These are phyloP conservation scores for Wickerhamiella galacta DNA, from an alignment of 805 yeast species.

Conservation along the genomic window DNA sequence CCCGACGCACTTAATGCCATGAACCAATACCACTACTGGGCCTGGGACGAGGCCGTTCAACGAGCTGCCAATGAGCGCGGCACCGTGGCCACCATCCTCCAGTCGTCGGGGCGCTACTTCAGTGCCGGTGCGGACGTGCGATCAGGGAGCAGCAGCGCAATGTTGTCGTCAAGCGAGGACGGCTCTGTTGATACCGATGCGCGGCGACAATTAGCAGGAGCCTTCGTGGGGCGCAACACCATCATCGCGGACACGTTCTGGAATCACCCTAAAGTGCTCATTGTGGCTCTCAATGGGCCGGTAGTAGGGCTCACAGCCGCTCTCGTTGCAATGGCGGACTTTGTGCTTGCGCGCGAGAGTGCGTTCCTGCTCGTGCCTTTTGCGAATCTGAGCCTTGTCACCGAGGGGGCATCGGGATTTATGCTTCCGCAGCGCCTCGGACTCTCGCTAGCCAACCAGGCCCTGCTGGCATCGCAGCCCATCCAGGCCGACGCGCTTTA, in stretches of 20 bases:
- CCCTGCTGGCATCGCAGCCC: slow-evolving; percentile 51
- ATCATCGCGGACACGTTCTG: slow-evolving; percentile 50
- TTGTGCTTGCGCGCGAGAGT: slow-evolving; percentile 43
- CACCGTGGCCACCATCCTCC: slow-evolving; percentile 48
- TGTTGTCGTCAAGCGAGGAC: background rate
- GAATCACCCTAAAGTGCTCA: slow-evolving; percentile 53
- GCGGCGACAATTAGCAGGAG: slow-evolving; percentile 31
- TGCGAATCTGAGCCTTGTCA: slow-evolving; percentile 63
- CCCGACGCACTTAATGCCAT: slow-evolving; percentile 53
- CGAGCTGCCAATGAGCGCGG: slow-evolving; percentile 45
- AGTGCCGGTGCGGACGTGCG: slow-evolving; percentile 73
- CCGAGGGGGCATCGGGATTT: slow-evolving; percentile 63
- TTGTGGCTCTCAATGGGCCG: slow-evolving; percentile 72
- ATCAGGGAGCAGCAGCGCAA: slow-evolving; percentile 14
- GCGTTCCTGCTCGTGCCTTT: slow-evolving; percentile 58
- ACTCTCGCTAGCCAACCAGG: slow-evolving; percentile 53
- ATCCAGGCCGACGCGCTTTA: too few species aligned
- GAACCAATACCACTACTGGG: slow-evolving; percentile 33
- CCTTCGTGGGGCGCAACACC: slow-evolving; percentile 55
- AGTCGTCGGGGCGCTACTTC: slow-evolving; percentile 58
- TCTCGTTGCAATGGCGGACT: slow-evolving; percentile 56
- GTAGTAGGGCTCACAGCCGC: slow-evolving; percentile 68
- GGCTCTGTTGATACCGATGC: slow-evolving; percentile 8
- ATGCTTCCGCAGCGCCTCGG: slow-evolving; percentile 59
- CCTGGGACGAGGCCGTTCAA: slow-evolving; percentile 41